These are phyloP conservation scores for Erythrobasidium hasegawianum DNA, from an alignment of 1,284 basidiomycete genomes.

Conservation along the genomic window DNA sequence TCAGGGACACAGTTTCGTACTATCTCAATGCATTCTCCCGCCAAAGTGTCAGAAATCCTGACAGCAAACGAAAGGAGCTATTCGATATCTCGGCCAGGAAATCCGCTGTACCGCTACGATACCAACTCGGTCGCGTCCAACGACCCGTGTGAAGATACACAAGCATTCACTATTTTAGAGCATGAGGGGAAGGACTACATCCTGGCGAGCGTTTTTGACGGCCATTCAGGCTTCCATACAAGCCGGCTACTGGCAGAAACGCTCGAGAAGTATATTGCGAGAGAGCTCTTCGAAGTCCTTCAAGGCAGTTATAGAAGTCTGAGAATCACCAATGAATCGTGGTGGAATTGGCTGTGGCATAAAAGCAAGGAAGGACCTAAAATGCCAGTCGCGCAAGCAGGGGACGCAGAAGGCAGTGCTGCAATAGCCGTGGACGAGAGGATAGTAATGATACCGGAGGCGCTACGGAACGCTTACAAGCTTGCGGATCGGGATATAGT, in stretches of 20 bases:
- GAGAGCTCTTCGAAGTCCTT: constrained; percentile 59
- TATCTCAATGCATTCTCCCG: constrained; percentile 57
- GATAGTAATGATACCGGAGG: constrained; percentile 56
- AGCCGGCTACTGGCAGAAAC: constrained; percentile 77
- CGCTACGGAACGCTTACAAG: constrained; percentile 72
- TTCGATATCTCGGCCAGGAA: constrained; percentile 50
- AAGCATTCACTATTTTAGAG: constrained; percentile 61
- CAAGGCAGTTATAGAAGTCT: constrained; percentile 33
- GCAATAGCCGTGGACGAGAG: not conserved
- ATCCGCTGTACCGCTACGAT: constrained; percentile 60
- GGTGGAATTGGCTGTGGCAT: constrained; percentile 34
- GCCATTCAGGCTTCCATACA: constrained; percentile 80
- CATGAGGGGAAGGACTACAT: constrained; percentile 40
- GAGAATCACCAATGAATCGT: constrained; percentile 5
- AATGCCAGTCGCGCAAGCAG: constrained; percentile 27
- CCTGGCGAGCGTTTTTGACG: constrained; percentile 57
- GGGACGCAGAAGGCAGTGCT: not conserved
- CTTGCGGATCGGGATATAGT: constrained; percentile 74
- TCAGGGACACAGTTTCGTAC: constrained; percentile 32
- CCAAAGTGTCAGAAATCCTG: constrained; percentile 60
- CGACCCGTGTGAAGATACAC: constrained; percentile 83
- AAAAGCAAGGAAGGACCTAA: constrained; percentile 9
- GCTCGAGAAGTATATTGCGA: constrained; percentile 78
- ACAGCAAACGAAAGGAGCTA: constrained; percentile 54
- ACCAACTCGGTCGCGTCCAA: constrained; percentile 78